Base-by-base conservation (phyloP, 2,329 filamentous ascomycete genomes). In the Talaromyces sp. region DNA sequence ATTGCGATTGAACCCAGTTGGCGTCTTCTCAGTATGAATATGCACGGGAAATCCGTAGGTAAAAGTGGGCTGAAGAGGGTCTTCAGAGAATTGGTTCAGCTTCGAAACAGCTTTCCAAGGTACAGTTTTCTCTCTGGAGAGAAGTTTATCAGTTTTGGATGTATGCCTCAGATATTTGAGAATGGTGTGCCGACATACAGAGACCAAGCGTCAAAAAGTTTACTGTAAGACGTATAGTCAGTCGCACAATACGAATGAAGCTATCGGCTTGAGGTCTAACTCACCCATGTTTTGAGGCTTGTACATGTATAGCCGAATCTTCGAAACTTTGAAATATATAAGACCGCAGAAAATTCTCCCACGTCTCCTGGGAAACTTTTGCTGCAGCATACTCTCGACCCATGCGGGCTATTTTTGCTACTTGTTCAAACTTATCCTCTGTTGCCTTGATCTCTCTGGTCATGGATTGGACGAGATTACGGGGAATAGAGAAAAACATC, bases 1-100 rank as follows among this genome's bases (percentile, higher is more conserved):
- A 12, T 55, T 34, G 9, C 36, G 36, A 16, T 28, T 50, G 51
- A 60, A 55, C 4, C 33, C 58, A n/a, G 28, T 55, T 6, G 51
- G 36, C 5, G 3, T 34, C 10, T 30, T 50, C 4, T 40, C n/a
- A 16, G 23, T 42, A 8, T 27, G 28, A 47, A 28, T 23, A n/a
- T 60, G 36, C 10, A 60, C 18, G 6, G 58, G 51, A 55, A 60
- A 55, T 18, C 51, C 58, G 7, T 60, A 60, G 12, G 58, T 60
- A 12, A 60, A 28, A 36, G 5, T 47, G 9, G 58, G 58, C 28
- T 28, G 58, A 18, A 5, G 16, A 47, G 14, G 1, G 10, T 50
- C 33, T 14, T 36, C 36, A 2, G 30, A 55, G 7, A 47, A 34
- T 55, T 28, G 34, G 2, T 18, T 23, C 3, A 44, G 16, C 28